Base-by-base conservation (phyloP, 177 flowering plant genomes). In the Vitis hybrid region DNA sequence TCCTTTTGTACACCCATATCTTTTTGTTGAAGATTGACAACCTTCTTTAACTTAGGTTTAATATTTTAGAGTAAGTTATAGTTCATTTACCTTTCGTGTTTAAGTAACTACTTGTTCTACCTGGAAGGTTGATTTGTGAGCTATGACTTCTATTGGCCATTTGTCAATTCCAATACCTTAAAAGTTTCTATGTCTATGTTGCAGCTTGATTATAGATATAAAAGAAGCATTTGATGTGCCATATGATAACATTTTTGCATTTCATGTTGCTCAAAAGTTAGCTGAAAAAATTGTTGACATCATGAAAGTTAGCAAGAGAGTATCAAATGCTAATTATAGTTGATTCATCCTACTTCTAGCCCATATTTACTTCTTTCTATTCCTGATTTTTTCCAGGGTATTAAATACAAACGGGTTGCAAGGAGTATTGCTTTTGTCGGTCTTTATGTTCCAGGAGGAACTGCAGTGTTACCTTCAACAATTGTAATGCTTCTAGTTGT, bases 401-500 rank as follows among this genome's bases (percentile, higher is more conserved):
- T 95, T 59, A 83, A 73, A 80, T 93, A 98, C 80, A 95, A 90
- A 84, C 78, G 99, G 66, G 93, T 95, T 52, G 86, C 98, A 58
- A 83, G 99, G 75, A 76, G 95, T 77, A 95, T 95, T 79, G 71
- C 81, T 62, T 85, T 97, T 74, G 99, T 93, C n/a, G 99, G 99
- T 71, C 94, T 95, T 64, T 95, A 93, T 78, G 98, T 95, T 75
- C 99, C 99, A 4, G 99, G 99, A 16, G 99, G 99, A 49, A 90
- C 98, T 83, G 99, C 99, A 63, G 97, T 95, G 71, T 85, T 95
- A 79, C 99, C 99, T 57, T 95, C 99, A 69, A 95, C 99, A 0
- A 95, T 98, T 80, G 78, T 95, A 76, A 91, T 95, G 99, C 97
- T 95, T 72, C 71, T 98, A 76, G 83, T 95, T 81, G 99, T 95